Conservation (phyloP, 768 basidiomycete species). For the Butyriboletus loyo region DNA sequence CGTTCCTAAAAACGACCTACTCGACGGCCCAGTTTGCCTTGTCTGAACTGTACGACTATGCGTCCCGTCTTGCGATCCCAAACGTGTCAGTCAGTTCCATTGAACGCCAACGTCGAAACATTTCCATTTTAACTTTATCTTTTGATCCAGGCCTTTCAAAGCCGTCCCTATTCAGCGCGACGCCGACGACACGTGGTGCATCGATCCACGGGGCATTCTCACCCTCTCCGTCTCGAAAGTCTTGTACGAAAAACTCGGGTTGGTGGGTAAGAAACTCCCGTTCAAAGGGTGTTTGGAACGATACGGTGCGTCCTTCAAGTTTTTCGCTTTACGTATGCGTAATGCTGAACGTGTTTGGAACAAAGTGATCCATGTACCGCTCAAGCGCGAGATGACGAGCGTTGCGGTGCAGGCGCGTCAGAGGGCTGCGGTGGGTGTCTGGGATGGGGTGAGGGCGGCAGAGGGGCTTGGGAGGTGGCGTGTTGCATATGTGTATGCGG, state of each 20-base stretch:
- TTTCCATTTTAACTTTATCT: too few species aligned
- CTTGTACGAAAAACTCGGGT: slow-evolving; percentile 59
- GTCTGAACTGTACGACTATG: slow-evolving; percentile 41
- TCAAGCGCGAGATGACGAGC: slow-evolving; percentile 40
- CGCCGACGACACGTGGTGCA: slow-evolving; percentile 63
- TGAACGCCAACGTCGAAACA: neutral
- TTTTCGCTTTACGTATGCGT: too few species aligned
- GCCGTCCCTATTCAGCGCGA: slow-evolving; percentile 32
- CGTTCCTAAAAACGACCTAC: slow-evolving; percentile 43
- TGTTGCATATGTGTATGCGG: slow-evolving; percentile 35
- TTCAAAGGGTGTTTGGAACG: slow-evolving; percentile 49
- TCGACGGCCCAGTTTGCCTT: slow-evolving; percentile 43
- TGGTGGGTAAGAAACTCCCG: slow-evolving; percentile 53
- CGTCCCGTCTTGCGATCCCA: slow-evolving; percentile 21
- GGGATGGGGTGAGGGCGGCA: slow-evolving; percentile 46
- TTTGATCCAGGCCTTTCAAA: slow-evolving; percentile 34
- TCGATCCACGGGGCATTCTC: slow-evolving; percentile 60
- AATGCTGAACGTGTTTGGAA: neutral
- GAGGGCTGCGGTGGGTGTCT: slow-evolving; percentile 40
- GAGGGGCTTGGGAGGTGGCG: slow-evolving; percentile 41
- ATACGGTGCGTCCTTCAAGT: slow-evolving; percentile 42
- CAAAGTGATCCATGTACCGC: slow-evolving; percentile 47
- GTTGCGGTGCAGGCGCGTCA: slow-evolving; percentile 37
- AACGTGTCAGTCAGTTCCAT: slow-evolving; percentile 15
- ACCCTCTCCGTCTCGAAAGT: slow-evolving; percentile 54